Base-by-base conservation (phyloP, 2,329 filamentous ascomycete genomes). In the Ophiosphaerella narmari region DNA sequence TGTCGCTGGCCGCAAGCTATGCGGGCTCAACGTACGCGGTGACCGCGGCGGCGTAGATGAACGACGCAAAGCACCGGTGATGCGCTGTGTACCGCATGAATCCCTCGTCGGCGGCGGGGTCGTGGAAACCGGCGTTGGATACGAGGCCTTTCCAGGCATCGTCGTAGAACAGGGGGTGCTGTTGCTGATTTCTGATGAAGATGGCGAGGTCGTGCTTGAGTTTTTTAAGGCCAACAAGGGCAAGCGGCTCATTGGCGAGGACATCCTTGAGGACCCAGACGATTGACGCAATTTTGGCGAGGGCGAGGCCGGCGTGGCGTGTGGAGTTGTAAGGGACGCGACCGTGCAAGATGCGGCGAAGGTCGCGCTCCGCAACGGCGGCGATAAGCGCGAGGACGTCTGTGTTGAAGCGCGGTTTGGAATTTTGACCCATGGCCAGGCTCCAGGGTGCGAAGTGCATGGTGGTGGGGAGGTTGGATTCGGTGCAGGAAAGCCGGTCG, bases 391-490 rank as follows among this genome's bases (percentile, higher is more conserved):
- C 69, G 59, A 86, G 84, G 1, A 85, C 82, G n/a, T 77, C 74
- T 1, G 70, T 77, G 72, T 42, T 83, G 62, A 21, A 69, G 6
- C 56, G 55, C 2, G 57, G 55, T 62, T 42, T 72, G 52, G 21
- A 68, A 59, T 50, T 51, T 2, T 65, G 73, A n/a, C 75, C 70
- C 7, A 65, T 54, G 3, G 63, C 61, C 1, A 87, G 81, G 35
- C 82, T 82, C 89, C 90, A 96, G 0, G 93, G 92, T 2, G 84
- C 82, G 65, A 97, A 95, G 0, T 82, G 84, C 79, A 97, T 89
- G 41, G 80, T 78, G 0, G 82, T 76, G 0, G 93, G 90, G 54
- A 97, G 79, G n/a, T 82, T 74, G 0, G 77, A 73, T 70, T 97
- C 93, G 7, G 85, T 69, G 81, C 97, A 86, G 0, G 86, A 91